Base-by-base conservation (phyloP, 345 rosid species). In the Eucalyptus polyanthemos region DNA sequence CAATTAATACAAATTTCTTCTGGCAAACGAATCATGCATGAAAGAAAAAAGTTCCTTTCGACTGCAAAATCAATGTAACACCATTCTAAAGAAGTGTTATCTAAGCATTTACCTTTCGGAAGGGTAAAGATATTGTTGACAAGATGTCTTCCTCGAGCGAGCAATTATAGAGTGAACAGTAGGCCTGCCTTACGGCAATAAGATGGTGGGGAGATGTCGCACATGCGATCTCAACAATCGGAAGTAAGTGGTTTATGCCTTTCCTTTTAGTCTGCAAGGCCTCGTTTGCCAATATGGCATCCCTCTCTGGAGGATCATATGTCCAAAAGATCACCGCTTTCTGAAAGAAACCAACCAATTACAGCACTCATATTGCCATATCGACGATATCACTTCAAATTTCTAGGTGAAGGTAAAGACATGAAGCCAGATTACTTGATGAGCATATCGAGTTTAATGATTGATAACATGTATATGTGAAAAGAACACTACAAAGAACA, bases 101-200 rank as follows among this genome's bases (percentile, higher is more conserved):
- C 37, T 47, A 11, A 27, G 42, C 27, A 60, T 45, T 90, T 91
- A 98, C 99, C 99, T 97, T 98, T 87, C 93, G 88, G 27, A 95
- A 88, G 69, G 96, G 96, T 56, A 42, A 67, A 86, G 96, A 60
- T 44, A 95, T 88, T 11, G 88, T 53, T 47, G 95, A 91, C 34
- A 87, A 90, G 88, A 98, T 95, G 87, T 95, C 95, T 92, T 98
- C 99, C 93, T 98, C 99, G 5, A 98, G 91, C 1, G 99, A 97
- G 88, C 88, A 81, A 50, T 95, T 89, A 62, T 92, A 96, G 53
- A 93, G 95, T 91, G 94, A 88, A 91, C 97, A 95, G 87, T 98
- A 98, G 81, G 95, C 93, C 93, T 93, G 92, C 91, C 99, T 97
- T 67, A 97, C 98, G 50, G 92, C 94, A 50, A 93, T 90, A 67